A percentile compares a stretch with the other conserved stretches of the same genome.
These are phyloP conservation scores for Rhododendron griersonianum DNA, from an alignment of 148 eudicot species.

Conservation along the genomic window DNA sequence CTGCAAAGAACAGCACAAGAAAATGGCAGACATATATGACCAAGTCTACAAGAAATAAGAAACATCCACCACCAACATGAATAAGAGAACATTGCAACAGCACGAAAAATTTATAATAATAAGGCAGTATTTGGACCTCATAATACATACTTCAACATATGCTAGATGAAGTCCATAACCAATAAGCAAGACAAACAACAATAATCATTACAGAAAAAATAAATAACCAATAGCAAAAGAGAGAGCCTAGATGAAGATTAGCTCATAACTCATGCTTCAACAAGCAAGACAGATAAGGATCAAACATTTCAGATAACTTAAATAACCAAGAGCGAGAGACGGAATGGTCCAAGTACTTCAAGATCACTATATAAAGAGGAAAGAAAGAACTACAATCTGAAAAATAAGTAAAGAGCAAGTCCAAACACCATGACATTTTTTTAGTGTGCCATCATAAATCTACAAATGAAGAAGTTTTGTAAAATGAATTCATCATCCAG, in stretches of 20 bases:
- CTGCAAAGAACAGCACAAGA: slow-evolving; percentile 41
- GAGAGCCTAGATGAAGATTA: background rate
- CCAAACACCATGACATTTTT: background rate
- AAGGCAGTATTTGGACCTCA: background rate
- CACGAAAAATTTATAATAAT: background rate
- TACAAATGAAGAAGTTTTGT: background rate
- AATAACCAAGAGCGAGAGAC: background rate
- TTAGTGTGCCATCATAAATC: background rate
- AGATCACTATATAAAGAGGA: background rate
- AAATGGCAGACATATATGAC: slow-evolving; percentile 20
- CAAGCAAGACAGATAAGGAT: background rate
- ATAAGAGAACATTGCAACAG: background rate
- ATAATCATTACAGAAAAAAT: background rate
- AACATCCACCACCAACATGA: background rate
- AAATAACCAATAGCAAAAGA: background rate
- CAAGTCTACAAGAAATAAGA: background rate
- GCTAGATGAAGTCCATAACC: background rate
- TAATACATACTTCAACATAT: background rate
- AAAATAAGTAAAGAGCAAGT: background rate
- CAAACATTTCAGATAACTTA: background rate
- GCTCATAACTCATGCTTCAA: background rate
- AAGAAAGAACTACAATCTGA: background rate
- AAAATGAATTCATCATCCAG: background rate
- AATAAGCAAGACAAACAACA: background rate
- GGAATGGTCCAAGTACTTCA: background rate